Evolutionary conservation across 495 filamentous ascomycete genomes (phyloP), one percentile per base, ranked within the genome.

Genomic region (Penicillium macrosclerotiorum): DNA sequence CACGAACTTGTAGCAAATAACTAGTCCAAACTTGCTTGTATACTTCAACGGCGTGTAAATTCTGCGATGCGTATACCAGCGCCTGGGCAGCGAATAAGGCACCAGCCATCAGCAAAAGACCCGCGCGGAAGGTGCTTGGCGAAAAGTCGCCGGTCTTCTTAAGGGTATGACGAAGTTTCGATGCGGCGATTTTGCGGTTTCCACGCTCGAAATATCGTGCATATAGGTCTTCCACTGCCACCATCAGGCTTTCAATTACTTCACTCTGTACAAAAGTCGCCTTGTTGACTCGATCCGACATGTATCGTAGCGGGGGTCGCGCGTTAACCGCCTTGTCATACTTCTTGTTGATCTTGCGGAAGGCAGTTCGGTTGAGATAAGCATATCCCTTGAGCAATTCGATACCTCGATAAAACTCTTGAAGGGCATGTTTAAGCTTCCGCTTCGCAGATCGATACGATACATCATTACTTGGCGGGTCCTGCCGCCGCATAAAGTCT

Each of bases 291-390:
- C 89, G 91, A 50, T 96, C 93, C 8, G 82, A 83, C 88, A 95
- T 91, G 60, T 90, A 97, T 24, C 86, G 77, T 52, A 84, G 76
- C 6, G 85, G 78, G 2, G 88, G 86, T 19, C 83, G 79, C 36
- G 89, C 81, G 50, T 92, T 81, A 40, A 89, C 79, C 5, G 82
- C 79, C 65, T 97, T 97, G 71, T 98, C 91, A 55, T 90, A 96
- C 69, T 98, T 98, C 69, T 98, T 98, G 66, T 93, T 97, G 59
- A 98, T 90, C 63, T 98, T 98, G 6, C 91, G 86, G 48, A 97
- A 96, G 1, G 90, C 94, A 2, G 88, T 93, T 37, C 86, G 77
- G 58, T 98, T 98, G 11, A 96, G 71, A 14, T 90, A 74, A 5
- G 89, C 85, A 57, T 93, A 98, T 0, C 87, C 86, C 67, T 96